These are phyloP conservation scores for Globisporangium sylvaticum DNA, from an alignment of 352 stramenopile genomes.

Conservation along the genomic window DNA sequence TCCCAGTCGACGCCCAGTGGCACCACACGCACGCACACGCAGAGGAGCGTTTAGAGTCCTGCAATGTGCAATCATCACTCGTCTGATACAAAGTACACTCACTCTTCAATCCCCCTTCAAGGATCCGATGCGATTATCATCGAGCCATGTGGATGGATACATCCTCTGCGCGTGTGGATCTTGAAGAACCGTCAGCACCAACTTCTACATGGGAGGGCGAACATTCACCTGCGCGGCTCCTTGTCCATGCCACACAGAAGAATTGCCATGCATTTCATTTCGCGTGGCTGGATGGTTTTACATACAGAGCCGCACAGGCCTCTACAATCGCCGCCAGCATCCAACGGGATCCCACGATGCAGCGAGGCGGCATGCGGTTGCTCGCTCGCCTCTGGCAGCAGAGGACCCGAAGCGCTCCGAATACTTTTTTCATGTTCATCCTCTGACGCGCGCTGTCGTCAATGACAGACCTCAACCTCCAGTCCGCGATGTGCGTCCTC, in stretches of 20 bases:
- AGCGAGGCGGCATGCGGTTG: not conserved
- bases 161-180: not conserved
- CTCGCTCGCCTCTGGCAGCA: not conserved
- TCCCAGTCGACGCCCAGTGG: too few species aligned
- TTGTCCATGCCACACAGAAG: too few species aligned
- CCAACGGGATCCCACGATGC: not conserved
- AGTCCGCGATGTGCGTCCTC: not conserved
- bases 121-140: not conserved
- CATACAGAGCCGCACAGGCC: not conserved
- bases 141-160: not conserved
- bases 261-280: too few species aligned
- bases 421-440: not conserved
- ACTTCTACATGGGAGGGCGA: too few species aligned
- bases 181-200: not conserved
- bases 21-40: too few species aligned
- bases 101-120: not conserved
- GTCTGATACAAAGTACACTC: not conserved
- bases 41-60: too few species aligned
- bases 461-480: not conserved
- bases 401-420: not conserved
- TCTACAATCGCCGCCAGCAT: not conserved
- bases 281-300: not conserved
- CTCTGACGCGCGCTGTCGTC: not conserved
- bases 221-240: too few species aligned
- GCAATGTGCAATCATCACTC: not conserved